A percentile compares a stretch with the other conserved stretches of the same genome.
Evolutionary conservation across 768 basidiomycete species (phyloP).

Genomic region (Rhodotorula sphaerocarpa): DNA sequence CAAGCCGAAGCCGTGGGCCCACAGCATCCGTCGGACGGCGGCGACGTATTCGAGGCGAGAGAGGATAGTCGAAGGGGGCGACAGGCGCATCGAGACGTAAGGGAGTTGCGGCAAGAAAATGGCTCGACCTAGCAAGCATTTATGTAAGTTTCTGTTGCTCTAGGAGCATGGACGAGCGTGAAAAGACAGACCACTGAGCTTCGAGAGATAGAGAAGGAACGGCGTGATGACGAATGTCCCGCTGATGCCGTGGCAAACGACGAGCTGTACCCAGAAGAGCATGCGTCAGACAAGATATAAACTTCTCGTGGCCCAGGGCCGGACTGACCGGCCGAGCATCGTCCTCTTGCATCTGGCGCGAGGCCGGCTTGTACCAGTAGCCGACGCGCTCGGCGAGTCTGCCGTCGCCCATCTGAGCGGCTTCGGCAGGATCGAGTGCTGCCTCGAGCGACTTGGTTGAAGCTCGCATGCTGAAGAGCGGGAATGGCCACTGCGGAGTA

Average conservation of each 20-base stretch:
- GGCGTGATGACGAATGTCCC: conserved; percentile 7
- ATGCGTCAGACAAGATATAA: not conserved
- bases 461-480: conserved; percentile 15
- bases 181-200: conserved; percentile 1
- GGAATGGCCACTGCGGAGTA: conserved; percentile 15
- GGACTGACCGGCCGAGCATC: conserved; percentile 6
- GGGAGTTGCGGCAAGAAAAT: conserved; percentile 30
- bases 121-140: conserved; percentile 8
- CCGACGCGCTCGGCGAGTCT: conserved; percentile 1
- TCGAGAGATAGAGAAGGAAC: conserved; percentile 2
- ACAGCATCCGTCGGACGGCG: conserved; percentile 26
- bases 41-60: conserved; percentile 29
- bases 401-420: conserved; percentile 10
- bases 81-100: conserved; percentile 33
- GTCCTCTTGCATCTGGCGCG: not conserved
- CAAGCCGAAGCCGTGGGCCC: conserved; percentile 30
- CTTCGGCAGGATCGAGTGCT: conserved; percentile 14
- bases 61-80: conserved; percentile 17
- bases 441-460: conserved; percentile 22
- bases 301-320: not conserved
- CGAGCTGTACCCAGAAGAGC: not conserved
- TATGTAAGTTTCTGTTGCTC: not conserved
- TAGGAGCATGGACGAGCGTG: not conserved
- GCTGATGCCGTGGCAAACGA: conserved; percentile 30
- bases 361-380: conserved; percentile 25